Conservation (phyloP, 1,284 basidiomycete species). For the Tilletiopsis washingtonensis region DNA sequence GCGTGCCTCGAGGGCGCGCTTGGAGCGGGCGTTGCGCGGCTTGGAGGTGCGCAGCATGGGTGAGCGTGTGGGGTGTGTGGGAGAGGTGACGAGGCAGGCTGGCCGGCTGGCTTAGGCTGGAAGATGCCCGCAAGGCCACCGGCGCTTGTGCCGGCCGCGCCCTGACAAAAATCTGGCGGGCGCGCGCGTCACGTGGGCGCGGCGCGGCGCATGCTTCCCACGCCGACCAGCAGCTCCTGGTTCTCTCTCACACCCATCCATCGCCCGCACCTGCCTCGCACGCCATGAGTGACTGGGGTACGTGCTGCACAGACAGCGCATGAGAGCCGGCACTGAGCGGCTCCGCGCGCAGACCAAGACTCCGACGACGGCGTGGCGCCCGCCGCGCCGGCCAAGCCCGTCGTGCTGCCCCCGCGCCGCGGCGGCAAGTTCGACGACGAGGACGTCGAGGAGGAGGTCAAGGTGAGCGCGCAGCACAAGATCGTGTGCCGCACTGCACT, state of each 20-base stretch:
- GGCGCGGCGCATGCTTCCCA: too few relatives aligned
- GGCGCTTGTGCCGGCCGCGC: too few relatives aligned
- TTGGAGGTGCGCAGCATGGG: constrained; percentile 54
- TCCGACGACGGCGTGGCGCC: constrained; percentile 37
- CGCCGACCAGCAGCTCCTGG: too few relatives aligned
- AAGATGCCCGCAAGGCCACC: too few relatives aligned
- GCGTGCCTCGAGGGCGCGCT: constrained; percentile 77
- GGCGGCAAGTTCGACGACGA: constrained; percentile 44
- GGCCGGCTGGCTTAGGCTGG: too few relatives aligned
- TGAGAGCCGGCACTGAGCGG: not conserved
- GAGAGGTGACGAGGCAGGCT: too few relatives aligned
- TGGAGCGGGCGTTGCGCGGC: constrained; percentile 95
- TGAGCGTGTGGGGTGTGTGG: too few relatives aligned
- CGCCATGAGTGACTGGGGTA: constrained; percentile 41
- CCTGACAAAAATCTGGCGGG: too few relatives aligned
- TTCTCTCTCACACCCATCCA: too few relatives aligned
- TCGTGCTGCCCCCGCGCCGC: constrained; percentile 12
- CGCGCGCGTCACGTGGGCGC: too few relatives aligned
- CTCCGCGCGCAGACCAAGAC: constrained; percentile 10
- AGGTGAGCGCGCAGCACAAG: constrained; percentile 12
- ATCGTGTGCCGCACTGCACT: not conserved
- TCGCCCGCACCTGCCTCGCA: not conserved
- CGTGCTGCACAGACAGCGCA: constrained; percentile 1
- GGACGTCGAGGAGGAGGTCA: constrained; percentile 40
- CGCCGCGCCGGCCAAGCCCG: constrained; percentile 10